Evolutionary conservation across 208 protist genomes (phyloP), one percentile per base, ranked within the genome.

Genomic region (Leishmania gerbilli): DNA sequence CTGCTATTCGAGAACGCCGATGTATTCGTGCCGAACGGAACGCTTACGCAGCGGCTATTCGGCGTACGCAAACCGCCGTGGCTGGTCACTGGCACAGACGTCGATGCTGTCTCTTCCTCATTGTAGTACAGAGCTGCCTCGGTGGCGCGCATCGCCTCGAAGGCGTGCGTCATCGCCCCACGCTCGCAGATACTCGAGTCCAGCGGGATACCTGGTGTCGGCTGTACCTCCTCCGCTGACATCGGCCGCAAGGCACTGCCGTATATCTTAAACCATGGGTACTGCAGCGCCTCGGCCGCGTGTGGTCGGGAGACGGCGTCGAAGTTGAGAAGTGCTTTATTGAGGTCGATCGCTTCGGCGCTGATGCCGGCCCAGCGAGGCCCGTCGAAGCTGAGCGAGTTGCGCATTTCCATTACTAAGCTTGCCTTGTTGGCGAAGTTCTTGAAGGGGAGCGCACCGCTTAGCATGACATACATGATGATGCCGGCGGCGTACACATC

Each of bases 401-500:
- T 82, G 60, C 95, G 87, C 95, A 97, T 97, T 67, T 95, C 88
- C 58, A 76, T 75, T 3, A 90, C 84, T 19, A 97, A 84, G 6
- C 87, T 84, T 17, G 85, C 81, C 80, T 93, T 95, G 79, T 94
- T 96, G 53, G 84, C 79, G 53, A 87, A 83, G 80, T 91, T 81
- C 53, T 84, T 88, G 79, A 96, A 97, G 21, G 95, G 95, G 31
- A 97, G 79, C 53, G 88, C 87, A 4, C 95, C 92, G 68, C 86
- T 86, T 11, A 97, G 83, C 93, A 97, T 95, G 1, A 95, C 84
- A 67, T 97, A 94, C 87, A 96, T 88, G n/a, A 97, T 88, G 42
- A 93, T 84, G 9, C 95, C 95, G 0, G 89, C 89, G 0, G 91
- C 89, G 79, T 96, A 97, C 62, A 96, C 81, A 69, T 97, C 95